Conservation (phyloP, 139 green algal genomes). For the Coelastrella sp. region DNA sequence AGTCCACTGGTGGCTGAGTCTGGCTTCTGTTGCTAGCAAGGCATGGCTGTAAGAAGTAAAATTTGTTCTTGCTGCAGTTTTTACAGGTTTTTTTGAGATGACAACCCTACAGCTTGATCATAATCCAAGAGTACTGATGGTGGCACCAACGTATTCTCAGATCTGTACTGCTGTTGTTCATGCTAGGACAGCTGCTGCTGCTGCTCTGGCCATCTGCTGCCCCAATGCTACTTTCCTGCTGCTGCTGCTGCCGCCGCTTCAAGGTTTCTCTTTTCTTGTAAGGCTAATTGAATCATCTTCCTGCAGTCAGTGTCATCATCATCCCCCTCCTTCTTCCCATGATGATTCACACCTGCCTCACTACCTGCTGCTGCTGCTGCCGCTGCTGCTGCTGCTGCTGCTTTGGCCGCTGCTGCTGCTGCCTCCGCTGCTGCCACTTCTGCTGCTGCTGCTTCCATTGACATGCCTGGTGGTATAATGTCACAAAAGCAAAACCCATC, state of each 20-base stretch:
- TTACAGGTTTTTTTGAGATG: too few species aligned
- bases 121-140: too few species aligned
- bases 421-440: constrained; percentile 6
- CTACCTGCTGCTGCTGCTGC: not conserved
- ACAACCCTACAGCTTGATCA: too few species aligned
- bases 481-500: constrained; percentile 52
- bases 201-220: not conserved
- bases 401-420: constrained; percentile 6
- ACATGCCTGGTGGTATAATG: not conserved
- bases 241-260: constrained; percentile 7
- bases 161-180: too few species aligned
- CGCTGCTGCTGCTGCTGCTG: too few species aligned
- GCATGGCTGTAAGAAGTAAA: too few species aligned
- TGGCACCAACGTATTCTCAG: too few species aligned
- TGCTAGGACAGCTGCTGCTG: not conserved
- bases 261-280: not conserved
- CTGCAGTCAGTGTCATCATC: not conserved
- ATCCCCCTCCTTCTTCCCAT: too few species aligned
- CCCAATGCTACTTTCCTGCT: not conserved
- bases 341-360: too few species aligned
- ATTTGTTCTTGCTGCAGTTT: too few species aligned
- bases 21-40: too few species aligned
- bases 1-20: too few species aligned
- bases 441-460: not conserved
- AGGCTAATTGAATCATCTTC: not conserved